These are phyloP conservation scores for Diaporthe helianthi DNA, from an alignment of 2,329 filamentous ascomycete genomes.

Conservation along the genomic window DNA sequence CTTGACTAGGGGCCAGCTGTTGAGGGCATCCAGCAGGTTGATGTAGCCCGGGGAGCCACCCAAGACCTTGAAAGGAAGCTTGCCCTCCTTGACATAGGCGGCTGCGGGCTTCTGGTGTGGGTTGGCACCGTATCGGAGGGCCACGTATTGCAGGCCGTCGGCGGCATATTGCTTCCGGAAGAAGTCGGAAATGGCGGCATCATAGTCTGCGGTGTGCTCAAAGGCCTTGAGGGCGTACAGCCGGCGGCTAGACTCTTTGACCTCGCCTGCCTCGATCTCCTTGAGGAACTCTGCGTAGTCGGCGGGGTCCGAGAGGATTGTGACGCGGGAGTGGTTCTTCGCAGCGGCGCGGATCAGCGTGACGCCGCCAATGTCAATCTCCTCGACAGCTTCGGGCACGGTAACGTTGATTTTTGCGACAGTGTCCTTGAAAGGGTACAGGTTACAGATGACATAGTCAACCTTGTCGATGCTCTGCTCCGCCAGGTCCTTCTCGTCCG, in stretches of 20 bases:
- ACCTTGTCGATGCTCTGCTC: slow-evolving; percentile 96
- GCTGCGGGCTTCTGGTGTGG: neutral
- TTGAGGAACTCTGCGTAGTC: slow-evolving; percentile 95
- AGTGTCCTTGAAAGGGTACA: slow-evolving; percentile 99
- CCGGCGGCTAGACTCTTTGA: slow-evolving; percentile 85
- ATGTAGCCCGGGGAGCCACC: neutral
- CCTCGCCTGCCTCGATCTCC: slow-evolving; percentile 86
- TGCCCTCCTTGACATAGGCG: neutral
- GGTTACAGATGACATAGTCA: slow-evolving; percentile 96
- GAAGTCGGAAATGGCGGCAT: slow-evolving; percentile 46
- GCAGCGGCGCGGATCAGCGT: slow-evolving; percentile 95
- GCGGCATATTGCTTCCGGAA: neutral
- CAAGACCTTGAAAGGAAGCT: neutral
- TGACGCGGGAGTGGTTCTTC: slow-evolving; percentile 96
- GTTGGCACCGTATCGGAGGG: neutral
- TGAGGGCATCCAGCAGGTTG: neutral
- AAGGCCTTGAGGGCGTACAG: slow-evolving; percentile 96
- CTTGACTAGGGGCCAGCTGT: too few species aligned
- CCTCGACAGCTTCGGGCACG: slow-evolving; percentile 94
- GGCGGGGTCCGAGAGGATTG: slow-evolving; percentile 90
- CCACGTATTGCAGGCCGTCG: neutral
- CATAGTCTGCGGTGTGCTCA: slow-evolving; percentile 97
- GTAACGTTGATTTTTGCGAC: slow-evolving; percentile 97
- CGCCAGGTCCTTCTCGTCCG: slow-evolving; percentile 95
- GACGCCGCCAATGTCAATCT: slow-evolving; percentile 98